Evolutionary conservation across 805 yeast genomes (phyloP), one percentile per base, ranked within the genome.

Genomic region (Blastobotrys peoriensis): DNA sequence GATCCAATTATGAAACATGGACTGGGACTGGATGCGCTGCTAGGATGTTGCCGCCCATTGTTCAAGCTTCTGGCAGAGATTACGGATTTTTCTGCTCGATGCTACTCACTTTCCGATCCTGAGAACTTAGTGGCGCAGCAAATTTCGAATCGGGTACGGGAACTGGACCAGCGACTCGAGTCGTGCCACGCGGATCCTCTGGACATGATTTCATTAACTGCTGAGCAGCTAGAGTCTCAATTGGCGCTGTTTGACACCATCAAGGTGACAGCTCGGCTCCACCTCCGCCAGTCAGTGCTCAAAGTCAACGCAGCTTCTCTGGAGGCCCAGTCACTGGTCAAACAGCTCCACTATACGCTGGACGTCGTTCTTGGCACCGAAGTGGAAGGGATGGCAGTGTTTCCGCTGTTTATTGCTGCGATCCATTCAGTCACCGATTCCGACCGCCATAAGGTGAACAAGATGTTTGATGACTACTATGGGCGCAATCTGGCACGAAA

Each of bases 331-430:
- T 69, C 74, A 25, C 63, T 84, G 36, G 68, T 74, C 27, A 69
- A 69, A 41, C 79, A 78, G 49, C 65, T 83, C 43, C 56, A 74
- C 20, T 69, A 74, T 43, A 71, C 82, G 46, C 61, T 85, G 19
- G 86, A 81, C 52, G 69, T 76, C 2, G 70, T 84, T 3, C 56
- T 85, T 30, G 86, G 77, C 2, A 70, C 91, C 0, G 73, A 76
- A 1, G 81, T 83, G 36, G 88, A 84, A 55, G 80, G 86, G 2
- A 77, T 83, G 1, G 61, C 84, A 13, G 81, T 84, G 33, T 85
- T 86, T 61, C 94, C 95, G 0, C 61, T 84, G 50, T 86, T 86
- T 58, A 76, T 86, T 17, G 83, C 87, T 1, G 94, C 91, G 1
- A 74, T 85, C 56, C 80, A 79, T 58, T 74, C 83, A 51, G 72